Conservation (phyloP, 164 flowering plant species). For the Berberis thunbergii region DNA sequence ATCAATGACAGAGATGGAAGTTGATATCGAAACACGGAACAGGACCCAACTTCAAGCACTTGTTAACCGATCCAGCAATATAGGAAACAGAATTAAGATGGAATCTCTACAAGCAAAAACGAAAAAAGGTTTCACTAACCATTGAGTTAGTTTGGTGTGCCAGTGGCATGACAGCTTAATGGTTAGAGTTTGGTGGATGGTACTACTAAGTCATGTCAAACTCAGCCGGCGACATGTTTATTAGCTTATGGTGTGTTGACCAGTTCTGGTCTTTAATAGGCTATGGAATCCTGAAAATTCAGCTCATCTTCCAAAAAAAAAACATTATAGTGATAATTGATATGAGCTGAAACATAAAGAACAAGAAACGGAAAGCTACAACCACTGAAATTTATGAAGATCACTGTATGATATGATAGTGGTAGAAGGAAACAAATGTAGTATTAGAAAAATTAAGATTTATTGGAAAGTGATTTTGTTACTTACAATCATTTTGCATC, state of each 20-base stretch:
- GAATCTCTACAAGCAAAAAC: no score
- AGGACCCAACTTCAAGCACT: not conserved
- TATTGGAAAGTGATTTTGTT: not conserved
- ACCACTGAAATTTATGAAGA: not conserved
- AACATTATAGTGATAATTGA: slow-evolving; percentile 86
- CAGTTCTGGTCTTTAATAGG: no score
- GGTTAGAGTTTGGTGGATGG: slow-evolving; percentile 20
- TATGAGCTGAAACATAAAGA: slow-evolving; percentile 36
- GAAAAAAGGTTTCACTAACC: no score
- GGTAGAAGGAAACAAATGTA: not conserved
- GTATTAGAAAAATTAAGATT: not conserved
- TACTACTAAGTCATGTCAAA: no score
- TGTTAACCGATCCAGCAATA: not conserved
- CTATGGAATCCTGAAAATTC: no score
- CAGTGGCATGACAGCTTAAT: slow-evolving; percentile 52
- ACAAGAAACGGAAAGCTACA: not conserved
- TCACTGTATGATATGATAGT: not conserved
- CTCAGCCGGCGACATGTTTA: no score
- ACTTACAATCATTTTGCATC: slow-evolving; percentile 93
- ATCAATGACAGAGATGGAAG: no score
- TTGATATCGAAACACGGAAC: no score
- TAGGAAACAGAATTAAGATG: not conserved
- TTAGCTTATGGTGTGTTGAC: no score
- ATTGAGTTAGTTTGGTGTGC: slow-evolving; percentile 24
- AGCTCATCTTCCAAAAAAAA: slow-evolving; percentile 63